A percentile compares a stretch with the other conserved stretches of the same genome.
Conservation (phyloP, 78 protist genomes). For the Guillardia theta region DNA sequence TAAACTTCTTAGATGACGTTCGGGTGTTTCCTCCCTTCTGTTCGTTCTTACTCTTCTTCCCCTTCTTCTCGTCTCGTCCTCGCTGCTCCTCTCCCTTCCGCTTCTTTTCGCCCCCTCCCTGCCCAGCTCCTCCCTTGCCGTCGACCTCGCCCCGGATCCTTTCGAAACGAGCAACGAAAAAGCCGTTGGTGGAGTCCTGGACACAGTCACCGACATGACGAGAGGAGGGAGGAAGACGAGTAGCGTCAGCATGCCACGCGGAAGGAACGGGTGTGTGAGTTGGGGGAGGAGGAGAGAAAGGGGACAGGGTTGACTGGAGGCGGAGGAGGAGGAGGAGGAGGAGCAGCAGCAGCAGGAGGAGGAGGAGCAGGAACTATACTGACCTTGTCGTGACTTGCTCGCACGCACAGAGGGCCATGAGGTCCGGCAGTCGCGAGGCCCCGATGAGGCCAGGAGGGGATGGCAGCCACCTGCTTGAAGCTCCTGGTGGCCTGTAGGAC, state of each 20-base stretch:
- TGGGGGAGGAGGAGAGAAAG: too few relatives aligned
- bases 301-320: too few relatives aligned
- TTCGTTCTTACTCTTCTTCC: neutral
- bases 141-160: neutral
- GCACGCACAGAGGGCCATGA: neutral
- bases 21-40: neutral
- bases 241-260: too few relatives aligned
- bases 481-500: neutral
- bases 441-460: constrained; percentile 47
- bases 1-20: neutral
- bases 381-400: neutral
- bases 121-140: neutral
- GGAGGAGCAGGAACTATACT: too few relatives aligned
- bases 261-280: too few relatives aligned
- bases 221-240: too few relatives aligned
- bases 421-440: neutral
- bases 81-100: neutral
- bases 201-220: too few relatives aligned
- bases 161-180: constrained; percentile 58
- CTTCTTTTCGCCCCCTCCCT: neutral
- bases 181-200: constrained; percentile 61
- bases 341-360: too few relatives aligned
- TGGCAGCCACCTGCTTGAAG: neutral
- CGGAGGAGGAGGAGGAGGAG: too few relatives aligned
- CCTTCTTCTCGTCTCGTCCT: neutral